These are phyloP conservation scores for Azolla pinnata DNA, from an alignment of 75 land plant species.

Conservation along the genomic window DNA sequence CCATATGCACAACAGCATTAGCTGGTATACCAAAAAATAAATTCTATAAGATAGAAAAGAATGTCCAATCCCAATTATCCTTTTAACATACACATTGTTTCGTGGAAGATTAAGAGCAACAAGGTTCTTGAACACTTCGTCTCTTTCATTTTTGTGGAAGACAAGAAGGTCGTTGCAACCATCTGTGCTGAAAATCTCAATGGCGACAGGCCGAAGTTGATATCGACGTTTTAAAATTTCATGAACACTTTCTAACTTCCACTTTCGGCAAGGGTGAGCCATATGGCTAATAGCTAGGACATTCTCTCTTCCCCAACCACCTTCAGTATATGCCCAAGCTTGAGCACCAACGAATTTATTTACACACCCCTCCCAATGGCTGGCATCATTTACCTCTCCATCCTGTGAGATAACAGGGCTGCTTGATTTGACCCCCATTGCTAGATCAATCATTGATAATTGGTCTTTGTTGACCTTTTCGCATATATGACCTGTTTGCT, in stretches of 20 bases:
- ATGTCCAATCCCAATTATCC: too few relatives aligned
- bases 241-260: slow-evolving; percentile 98
- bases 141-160: slow-evolving; percentile 95
- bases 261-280: slow-evolving; percentile 90
- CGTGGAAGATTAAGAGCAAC: slow-evolving; percentile 92
- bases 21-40: neutral
- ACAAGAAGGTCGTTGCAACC: slow-evolving; percentile 96
- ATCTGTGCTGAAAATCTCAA: slow-evolving; percentile 99
- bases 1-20: neutral
- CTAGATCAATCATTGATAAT: slow-evolving; percentile 88
- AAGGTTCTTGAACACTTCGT: slow-evolving; percentile 93
- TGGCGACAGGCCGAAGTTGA: slow-evolving; percentile 95
- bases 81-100: slow-evolving; percentile 71
- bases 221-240: slow-evolving; percentile 92
- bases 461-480: slow-evolving; percentile 82
- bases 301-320: slow-evolving; percentile 98
- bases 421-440: slow-evolving; percentile 75
- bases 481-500: slow-evolving; percentile 63
- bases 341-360: slow-evolving; percentile 61
- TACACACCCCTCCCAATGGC: slow-evolving; percentile 34
- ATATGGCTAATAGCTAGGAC: slow-evolving; percentile 47
- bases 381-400: slow-evolving; percentile 36
- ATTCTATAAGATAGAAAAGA: too few relatives aligned
- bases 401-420: slow-evolving; percentile 35
- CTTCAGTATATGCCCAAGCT: slow-evolving; percentile 96